Conservation (phyloP, 495 filamentous ascomycete genomes). For the Xylaria curta region DNA sequence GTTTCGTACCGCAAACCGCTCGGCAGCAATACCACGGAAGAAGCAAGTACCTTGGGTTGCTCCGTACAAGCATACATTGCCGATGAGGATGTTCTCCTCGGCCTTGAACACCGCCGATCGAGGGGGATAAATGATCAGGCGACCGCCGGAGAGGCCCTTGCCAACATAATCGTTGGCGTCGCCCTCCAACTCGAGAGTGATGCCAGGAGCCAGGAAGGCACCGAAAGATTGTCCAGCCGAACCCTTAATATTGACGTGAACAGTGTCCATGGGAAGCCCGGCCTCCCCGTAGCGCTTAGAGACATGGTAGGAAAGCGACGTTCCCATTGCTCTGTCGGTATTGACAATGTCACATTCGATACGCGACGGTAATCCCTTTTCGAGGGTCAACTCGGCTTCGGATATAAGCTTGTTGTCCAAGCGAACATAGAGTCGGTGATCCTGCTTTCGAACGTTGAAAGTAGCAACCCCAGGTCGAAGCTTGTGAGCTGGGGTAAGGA, state of each 20-base stretch:
- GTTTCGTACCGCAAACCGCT: slow-evolving; percentile 98
- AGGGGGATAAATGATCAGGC: slow-evolving; percentile 95
- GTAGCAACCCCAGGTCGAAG: slow-evolving; percentile 96
- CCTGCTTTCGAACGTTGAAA: slow-evolving; percentile 99
- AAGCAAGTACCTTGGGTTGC: slow-evolving; percentile 92
- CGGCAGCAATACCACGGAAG: slow-evolving; percentile 97
- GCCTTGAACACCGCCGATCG: slow-evolving; percentile 94
- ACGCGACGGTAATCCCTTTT: slow-evolving; percentile 92
- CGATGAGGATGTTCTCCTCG: slow-evolving; percentile 96
- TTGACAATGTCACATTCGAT: slow-evolving; percentile 99
- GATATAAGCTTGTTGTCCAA: slow-evolving; percentile 99
- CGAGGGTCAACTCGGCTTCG: slow-evolving; percentile 93
- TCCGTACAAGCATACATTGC: slow-evolving; percentile 97
- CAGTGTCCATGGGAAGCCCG: slow-evolving; percentile 91
- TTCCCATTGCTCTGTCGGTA: slow-evolving; percentile 93
- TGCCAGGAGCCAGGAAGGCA: slow-evolving; percentile 91
- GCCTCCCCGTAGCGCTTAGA: slow-evolving; percentile 90
- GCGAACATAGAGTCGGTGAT: slow-evolving; percentile 90
- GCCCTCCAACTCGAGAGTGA: slow-evolving; percentile 96
- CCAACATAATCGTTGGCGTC: slow-evolving; percentile 99
- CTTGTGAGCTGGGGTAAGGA: slow-evolving; percentile 94
- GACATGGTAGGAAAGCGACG: slow-evolving; percentile 96
- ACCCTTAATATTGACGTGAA: slow-evolving; percentile 98
- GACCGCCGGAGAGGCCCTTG: slow-evolving; percentile 95
- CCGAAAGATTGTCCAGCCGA: slow-evolving; percentile 98